Base-by-base conservation (phyloP, 352 stramenopile species). In the Aphanomyces stellatus region DNA sequence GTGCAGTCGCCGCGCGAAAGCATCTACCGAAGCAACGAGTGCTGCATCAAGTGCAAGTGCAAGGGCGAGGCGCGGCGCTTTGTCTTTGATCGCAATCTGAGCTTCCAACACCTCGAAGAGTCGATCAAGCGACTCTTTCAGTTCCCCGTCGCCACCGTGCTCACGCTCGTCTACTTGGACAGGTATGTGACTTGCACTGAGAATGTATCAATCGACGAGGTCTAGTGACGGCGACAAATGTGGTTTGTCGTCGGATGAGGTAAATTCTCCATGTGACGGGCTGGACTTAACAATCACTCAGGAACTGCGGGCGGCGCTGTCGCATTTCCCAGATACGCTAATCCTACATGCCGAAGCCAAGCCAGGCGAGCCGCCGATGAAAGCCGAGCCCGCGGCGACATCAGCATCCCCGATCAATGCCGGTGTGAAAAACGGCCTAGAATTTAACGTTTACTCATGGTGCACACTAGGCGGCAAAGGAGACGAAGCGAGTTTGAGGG, bases 31-130 rank as follows among this genome's bases (percentile, higher is more conserved):
- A 68, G n/a, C 53, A 59, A 15, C 31, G 48, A 55, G 57, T 75
- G 62, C 66, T 88, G 40, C 30, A 81, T 90, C 51, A 79, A 79
- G 57, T 89, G 83, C 78, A 91, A 91, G 62, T 90, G 75, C 74
- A 75, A 74, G 15, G 74, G 77, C 35, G 70, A 69, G 22, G 71
- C 74, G 33, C 75, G 76, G 41, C 72, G 84, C 27, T 87, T 91
- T 42, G 62, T 66, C 2, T 73, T 76, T 4, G 70, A 59, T 22
- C 65, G 66, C 5, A 71, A 77, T 24, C 33, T 53, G 2, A 79
- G 69, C 4, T 51, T 79, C 17, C 11, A 57, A 8, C 70, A 79
- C 19, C 57, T 91, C 28, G 37, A 69, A 2, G 17, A 76, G 56
- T 63, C 77, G 7, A 71, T 88, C 30, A 62, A 74, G 17, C 62